Percentiles rank a stretch among this genome's conserved stretches.
These are phyloP conservation scores for Samsoniella hepiali DNA, from an alignment of 2,329 filamentous ascomycete genomes.

Conservation along the genomic window DNA sequence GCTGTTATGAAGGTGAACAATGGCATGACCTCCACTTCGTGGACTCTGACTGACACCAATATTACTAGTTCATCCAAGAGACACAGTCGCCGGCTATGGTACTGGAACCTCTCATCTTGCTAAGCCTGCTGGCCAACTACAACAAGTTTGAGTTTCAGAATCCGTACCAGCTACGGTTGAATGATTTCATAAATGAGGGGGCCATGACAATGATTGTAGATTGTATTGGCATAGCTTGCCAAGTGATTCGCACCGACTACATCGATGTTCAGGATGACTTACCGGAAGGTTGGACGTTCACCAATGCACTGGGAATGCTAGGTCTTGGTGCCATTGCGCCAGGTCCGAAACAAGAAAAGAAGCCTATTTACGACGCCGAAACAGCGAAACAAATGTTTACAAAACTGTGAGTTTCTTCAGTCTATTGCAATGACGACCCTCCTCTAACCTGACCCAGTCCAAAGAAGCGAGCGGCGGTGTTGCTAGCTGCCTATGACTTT, in stretches of 20 bases:
- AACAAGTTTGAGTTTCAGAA: constrained; percentile 99
- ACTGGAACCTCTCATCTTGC: constrained; percentile 73
- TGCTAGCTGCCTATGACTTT: constrained; percentile 90
- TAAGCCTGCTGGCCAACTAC: constrained; percentile 91
- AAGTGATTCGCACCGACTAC: constrained; percentile 68
- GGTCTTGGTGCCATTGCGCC: constrained; percentile 75
- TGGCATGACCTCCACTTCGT: constrained; percentile 9
- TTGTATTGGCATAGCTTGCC: constrained; percentile 71
- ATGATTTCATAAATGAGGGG: constrained; percentile 91
- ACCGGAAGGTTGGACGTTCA: constrained; percentile 84
- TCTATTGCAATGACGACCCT: constrained; percentile 15
- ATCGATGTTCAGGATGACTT: constrained; percentile 84
- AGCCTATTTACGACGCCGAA: constrained; percentile 64
- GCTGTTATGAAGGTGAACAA: constrained; percentile 80
- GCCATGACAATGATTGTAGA: constrained; percentile 79
- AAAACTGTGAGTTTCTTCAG: constrained; percentile 58
- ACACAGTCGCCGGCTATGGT: constrained; percentile 61
- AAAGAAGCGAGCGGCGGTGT: constrained; percentile 70
- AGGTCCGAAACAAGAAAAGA: constrained; percentile 60
- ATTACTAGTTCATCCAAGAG: constrained; percentile 72
- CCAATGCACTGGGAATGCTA: constrained; percentile 77
- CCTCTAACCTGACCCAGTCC: constrained; percentile 53
- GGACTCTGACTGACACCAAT: background rate
- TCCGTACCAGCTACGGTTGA: constrained; percentile 85
- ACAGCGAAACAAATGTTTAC: constrained; percentile 79